Evolutionary conservation across 805 yeast genomes (phyloP).

Genomic region (Diddensiella caesifluorescens): DNA sequence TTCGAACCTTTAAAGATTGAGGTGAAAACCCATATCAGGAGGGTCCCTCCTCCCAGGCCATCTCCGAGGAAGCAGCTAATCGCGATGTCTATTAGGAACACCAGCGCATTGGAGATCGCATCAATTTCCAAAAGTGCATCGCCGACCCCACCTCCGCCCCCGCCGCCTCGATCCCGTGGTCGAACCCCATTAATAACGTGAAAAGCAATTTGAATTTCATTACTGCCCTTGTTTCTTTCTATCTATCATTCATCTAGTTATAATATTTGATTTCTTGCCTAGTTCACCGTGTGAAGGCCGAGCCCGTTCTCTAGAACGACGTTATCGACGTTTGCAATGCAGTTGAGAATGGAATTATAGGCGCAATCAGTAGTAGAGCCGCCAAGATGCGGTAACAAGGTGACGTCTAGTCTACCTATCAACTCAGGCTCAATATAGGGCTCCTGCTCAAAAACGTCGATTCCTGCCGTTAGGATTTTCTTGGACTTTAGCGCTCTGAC

Average conservation of each 20-base stretch:
- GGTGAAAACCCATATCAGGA: constrained; percentile 1
- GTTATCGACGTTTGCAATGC: constrained; percentile 47
- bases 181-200: constrained; percentile 4
- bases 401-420: constrained; percentile 53
- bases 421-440: constrained; percentile 49
- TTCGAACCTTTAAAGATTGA: not conserved
- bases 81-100: constrained; percentile 12
- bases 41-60: constrained; percentile 10
- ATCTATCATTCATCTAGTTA: not conserved
- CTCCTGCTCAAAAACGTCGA: constrained; percentile 68
- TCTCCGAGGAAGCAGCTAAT: constrained; percentile 10
- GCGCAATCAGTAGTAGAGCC: constrained; percentile 44
- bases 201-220: not conserved
- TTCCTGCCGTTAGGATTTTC: constrained; percentile 58
- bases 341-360: constrained; percentile 39
- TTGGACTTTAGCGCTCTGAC: constrained; percentile 56
- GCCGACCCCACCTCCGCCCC: constrained; percentile 12
- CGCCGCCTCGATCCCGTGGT: constrained; percentile 10
- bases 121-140: constrained; percentile 5
- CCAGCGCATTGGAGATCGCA: constrained; percentile 8
- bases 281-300: constrained; percentile 16
- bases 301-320: constrained; percentile 13
- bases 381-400: constrained; percentile 67
- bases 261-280: not conserved
- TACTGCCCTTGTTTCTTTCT: not conserved